Percentiles rank a stretch among this genome's conserved stretches.
phyloP scores from a whole-genome alignment of 257 asterid species.

The Salvia rosmarinus region DNA sequence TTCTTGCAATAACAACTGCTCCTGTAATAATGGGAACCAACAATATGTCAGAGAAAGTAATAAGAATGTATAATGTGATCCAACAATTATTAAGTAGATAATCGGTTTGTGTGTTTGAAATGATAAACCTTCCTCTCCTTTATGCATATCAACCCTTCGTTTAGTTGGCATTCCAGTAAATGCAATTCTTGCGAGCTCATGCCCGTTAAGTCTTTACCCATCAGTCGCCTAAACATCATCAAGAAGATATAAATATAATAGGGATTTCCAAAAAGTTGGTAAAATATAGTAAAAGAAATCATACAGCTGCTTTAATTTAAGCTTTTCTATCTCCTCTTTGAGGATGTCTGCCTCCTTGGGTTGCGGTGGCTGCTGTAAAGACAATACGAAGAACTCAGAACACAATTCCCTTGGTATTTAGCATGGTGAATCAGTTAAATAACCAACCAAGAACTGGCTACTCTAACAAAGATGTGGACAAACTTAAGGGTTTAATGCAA shows the following conservation, averaged over 20 bases:
- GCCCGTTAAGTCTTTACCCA: constrained; percentile 66
- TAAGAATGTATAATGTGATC: background rate
- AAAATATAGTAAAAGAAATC: constrained; percentile 32
- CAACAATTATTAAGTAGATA: constrained; percentile 1
- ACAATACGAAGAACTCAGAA: background rate
- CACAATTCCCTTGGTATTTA: background rate
- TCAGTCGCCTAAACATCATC: constrained; percentile 51
- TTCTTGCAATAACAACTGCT: constrained; percentile 53
- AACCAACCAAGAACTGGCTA: background rate
- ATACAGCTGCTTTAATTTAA: constrained; percentile 59
- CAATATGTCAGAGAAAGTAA: background rate
- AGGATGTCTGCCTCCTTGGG: constrained; percentile 54
- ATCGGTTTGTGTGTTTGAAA: constrained; percentile 14
- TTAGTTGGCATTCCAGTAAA: constrained; percentile 61
- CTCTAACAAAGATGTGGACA: background rate
- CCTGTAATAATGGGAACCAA: constrained; percentile 45
- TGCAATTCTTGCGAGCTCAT: constrained; percentile 56
- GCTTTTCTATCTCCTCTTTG: constrained; percentile 60
- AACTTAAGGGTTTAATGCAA: background rate
- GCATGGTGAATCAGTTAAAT: constrained; percentile 1
- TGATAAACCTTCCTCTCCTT: constrained; percentile 69
- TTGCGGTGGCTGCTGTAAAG: constrained; percentile 46
- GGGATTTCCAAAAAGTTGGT: background rate
- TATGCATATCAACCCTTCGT: constrained; percentile 55
- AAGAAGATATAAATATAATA: background rate